A percentile compares a stretch with the other conserved stretches of the same genome.
Conservation (phyloP, 2,329 filamentous ascomycete species). For the Chaetomium strumarium region DNA sequence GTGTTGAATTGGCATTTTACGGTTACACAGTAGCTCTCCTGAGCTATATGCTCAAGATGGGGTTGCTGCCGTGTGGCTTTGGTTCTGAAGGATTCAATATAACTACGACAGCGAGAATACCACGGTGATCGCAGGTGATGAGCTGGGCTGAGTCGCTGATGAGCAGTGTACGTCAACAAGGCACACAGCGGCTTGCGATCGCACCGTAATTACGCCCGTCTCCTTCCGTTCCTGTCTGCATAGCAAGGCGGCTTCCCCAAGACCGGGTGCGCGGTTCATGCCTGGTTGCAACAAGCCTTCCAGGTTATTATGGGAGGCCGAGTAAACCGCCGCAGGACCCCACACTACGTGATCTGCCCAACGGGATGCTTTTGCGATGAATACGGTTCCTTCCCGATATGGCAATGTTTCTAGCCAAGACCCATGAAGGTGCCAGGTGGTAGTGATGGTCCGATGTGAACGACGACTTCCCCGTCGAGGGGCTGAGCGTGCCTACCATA, state of each 20-base stretch:
- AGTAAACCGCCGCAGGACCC: neutral
- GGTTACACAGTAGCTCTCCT: no score
- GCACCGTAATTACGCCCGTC: neutral
- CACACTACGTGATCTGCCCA: neutral
- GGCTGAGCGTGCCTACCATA: no score
- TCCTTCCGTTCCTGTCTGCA: neutral
- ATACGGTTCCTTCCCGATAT: slow-evolving; percentile 5
- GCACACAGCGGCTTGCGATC: neutral
- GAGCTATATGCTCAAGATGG: no score
- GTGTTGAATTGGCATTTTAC: no score
- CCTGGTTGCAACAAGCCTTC: neutral
- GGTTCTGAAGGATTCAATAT: no score
- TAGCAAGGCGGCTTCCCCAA: neutral
- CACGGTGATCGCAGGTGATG: no score
- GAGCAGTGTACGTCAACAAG: no score
- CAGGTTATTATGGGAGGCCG: neutral
- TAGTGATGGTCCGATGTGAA: no score
- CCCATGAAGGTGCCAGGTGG: neutral
- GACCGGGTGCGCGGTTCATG: neutral
- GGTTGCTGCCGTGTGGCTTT: no score
- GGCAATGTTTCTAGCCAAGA: neutral
- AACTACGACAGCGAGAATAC: no score
- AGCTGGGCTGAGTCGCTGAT: no score
- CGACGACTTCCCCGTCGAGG: no score
- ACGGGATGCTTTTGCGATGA: slow-evolving; percentile 11